Evolutionary conservation across 2,329 filamentous ascomycete genomes (phyloP), one percentile per base, ranked within the genome.

Genomic region (Lomentospora prolificans): DNA sequence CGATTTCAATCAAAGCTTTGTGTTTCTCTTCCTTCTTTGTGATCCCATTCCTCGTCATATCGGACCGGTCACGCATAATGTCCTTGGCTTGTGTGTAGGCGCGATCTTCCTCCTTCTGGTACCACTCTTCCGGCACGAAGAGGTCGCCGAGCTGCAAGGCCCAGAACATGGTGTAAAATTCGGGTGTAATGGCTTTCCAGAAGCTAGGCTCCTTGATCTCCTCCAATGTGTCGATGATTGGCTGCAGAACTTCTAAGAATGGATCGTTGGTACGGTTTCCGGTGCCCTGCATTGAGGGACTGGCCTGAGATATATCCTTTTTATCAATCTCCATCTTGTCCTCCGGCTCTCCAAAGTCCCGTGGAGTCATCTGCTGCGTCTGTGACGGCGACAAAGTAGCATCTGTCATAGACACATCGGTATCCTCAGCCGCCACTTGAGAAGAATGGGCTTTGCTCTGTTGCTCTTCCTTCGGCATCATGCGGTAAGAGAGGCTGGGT

Each of bases 131-230:
- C 1, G 89, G 88, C 60, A 91, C 84, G 57, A 82, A 81, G 57
- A 96, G 75, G 66, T 99, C 92, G 50, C 87, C 84, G 3, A 95
- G 79, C 27, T 90, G 85, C 10, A 96, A 76, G 53, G 91, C 86
- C 94, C 94, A 99, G 70, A 99, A 99, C 0, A 87, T 88, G 46
- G 88, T 82, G 64, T 90, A 96, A 67, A 96, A 92, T 28, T 88
- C 84, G 0, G 90, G 77, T 46, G 84, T 90, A 53, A 96, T 79
- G 52, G 81, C 81, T 9, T 81, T 74, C 77, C 86, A 90, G 4
- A 84, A 79, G 6, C 82, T 78, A 2, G 79, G 70, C 1, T 87
- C 80, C 9, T 89, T 67, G 0, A 80, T 73, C 4, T 74, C 72
- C 58, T 81, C 79, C 17, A 96, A 78, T 28, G 83, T 78, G 7